phyloP scores from a whole-genome alignment of 148 eudicot genomes.

The Beta vulgaris region DNA sequence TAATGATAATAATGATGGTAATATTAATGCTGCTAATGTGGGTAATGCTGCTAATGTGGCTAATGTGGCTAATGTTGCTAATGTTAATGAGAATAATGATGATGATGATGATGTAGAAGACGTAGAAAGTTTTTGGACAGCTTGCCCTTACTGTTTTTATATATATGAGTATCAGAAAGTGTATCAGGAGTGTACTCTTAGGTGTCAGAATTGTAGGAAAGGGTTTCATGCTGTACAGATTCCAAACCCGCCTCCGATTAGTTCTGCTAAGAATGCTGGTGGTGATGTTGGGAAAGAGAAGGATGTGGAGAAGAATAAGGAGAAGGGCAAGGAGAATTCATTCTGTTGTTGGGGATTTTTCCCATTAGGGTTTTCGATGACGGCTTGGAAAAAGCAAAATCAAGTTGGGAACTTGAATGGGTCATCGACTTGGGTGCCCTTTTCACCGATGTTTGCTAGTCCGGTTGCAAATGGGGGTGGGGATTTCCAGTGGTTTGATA shows the following conservation, averaged over 20 bases:
- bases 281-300: not conserved
- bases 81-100: conserved; percentile 8
- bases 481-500: conserved; percentile 29
- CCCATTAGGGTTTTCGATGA: conserved; percentile 72
- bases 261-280: not conserved
- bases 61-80: conserved; percentile 13
- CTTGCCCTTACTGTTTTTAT: conserved; percentile 79
- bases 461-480: conserved; percentile 34
- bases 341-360: conserved; percentile 83
- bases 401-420: conserved; percentile 27
- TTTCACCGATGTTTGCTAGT: conserved; percentile 62
- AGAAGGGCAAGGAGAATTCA: conserved; percentile 35
- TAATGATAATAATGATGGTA: not conserved
- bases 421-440: conserved; percentile 64
- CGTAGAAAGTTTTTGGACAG: conserved; percentile 65
- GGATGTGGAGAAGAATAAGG: conserved; percentile 26
- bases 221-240: conserved; percentile 71
- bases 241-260: conserved; percentile 54
- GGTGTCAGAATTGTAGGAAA: conserved; percentile 79
- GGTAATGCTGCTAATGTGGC: not conserved
- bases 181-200: conserved; percentile 59
- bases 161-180: conserved; percentile 62
- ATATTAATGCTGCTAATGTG: not conserved
- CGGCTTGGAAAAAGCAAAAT: conserved; percentile 52
- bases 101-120: conserved; percentile 13